Conservation (phyloP, 345 rosid species). For the Eucalyptus globulus region DNA sequence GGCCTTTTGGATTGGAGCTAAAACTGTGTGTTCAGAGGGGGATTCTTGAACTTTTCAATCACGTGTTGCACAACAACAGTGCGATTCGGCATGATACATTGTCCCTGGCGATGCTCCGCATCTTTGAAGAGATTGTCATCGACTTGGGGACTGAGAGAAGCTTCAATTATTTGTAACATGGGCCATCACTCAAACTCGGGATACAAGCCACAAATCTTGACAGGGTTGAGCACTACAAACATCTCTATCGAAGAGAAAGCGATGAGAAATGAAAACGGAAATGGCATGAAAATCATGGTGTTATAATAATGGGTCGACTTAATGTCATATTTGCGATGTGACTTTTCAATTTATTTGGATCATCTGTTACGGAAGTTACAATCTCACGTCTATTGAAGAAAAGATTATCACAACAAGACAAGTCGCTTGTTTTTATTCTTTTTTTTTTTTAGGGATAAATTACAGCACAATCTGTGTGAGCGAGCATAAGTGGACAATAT, state of each 20-base stretch:
- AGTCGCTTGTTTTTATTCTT: background rate
- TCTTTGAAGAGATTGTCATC: too few relatives aligned
- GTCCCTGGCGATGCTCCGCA: background rate
- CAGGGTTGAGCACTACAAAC: background rate
- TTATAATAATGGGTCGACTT: too few relatives aligned
- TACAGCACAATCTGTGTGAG: background rate
- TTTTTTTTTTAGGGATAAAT: background rate
- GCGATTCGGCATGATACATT: background rate
- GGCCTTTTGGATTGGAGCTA: background rate
- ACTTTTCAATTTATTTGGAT: background rate
- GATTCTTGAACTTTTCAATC: background rate
- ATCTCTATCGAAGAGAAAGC: background rate
- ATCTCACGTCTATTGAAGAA: fast-evolving
- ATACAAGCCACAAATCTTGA: too few relatives aligned
- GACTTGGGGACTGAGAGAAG: too few relatives aligned
- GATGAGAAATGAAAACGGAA: background rate
- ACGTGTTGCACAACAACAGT: background rate
- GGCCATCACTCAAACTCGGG: background rate
- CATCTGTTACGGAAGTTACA: fast-evolving
- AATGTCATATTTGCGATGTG: background rate
- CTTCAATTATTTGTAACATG: background rate
- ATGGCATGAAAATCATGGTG: too few relatives aligned
- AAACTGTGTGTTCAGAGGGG: background rate
- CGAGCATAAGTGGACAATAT: background rate
- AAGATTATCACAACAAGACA: fast-evolving